Percentiles rank a stretch among this genome's conserved stretches.
Conservation (phyloP, 2,329 filamentous ascomycete genomes). For the Exophiala aquamarina region DNA sequence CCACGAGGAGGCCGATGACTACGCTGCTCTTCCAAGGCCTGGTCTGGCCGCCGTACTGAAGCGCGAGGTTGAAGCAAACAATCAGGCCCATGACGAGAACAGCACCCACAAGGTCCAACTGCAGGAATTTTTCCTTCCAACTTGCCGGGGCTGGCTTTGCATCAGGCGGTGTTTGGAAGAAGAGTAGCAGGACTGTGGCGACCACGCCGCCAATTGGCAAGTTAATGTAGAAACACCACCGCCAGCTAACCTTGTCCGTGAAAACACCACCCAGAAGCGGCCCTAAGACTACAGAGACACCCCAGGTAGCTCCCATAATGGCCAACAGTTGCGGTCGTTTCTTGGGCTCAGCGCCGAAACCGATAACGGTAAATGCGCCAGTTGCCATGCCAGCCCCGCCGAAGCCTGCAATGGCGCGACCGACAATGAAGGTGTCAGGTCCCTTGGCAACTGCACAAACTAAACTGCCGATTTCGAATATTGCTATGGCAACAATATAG, state of each 20-base stretch:
- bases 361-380: constrained; percentile 45
- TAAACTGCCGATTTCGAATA: constrained; percentile 44
- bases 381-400: constrained; percentile 39
- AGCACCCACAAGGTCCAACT: constrained; percentile 53
- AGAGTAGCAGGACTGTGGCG: constrained; percentile 31
- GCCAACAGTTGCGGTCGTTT: constrained; percentile 48
- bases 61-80: constrained; percentile 54
- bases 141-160: constrained; percentile 12
- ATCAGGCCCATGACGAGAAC: constrained; percentile 54
- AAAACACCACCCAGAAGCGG: constrained; percentile 32
- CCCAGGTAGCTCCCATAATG: constrained; percentile 27
- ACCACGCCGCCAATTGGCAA: constrained; percentile 45
- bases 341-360: constrained; percentile 44
- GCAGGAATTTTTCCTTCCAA: constrained; percentile 31
- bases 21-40: constrained; percentile 52
- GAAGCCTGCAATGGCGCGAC: constrained; percentile 55
- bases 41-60: constrained; percentile 58
- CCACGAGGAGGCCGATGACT: constrained; percentile 54
- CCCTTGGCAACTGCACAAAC: constrained; percentile 38
- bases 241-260: constrained; percentile 30
- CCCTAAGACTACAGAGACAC: constrained; percentile 28
- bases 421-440: constrained; percentile 41
- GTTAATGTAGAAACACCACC: constrained; percentile 54
- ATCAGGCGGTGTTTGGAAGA: constrained; percentile 28
- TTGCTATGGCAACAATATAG: constrained; percentile 35